A percentile compares a stretch with the other conserved stretches of the same genome.
Evolutionary conservation across 805 yeast species (phyloP).

Genomic region (Maudiozyma barnettii): DNA sequence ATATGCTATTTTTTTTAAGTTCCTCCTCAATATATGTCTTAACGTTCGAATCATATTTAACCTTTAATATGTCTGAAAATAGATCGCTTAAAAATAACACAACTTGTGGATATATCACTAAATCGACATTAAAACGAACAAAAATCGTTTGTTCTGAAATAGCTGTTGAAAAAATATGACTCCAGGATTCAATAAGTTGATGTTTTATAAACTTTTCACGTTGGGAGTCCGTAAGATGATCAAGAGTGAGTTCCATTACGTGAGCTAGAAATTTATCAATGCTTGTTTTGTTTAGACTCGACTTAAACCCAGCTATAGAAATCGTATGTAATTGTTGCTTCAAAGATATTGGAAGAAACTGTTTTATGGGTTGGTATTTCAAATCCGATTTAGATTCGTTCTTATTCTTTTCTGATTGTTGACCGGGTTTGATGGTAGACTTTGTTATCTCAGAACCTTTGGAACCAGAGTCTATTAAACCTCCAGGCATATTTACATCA

Average conservation of each 20-base stretch:
- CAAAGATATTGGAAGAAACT: constrained; percentile 20
- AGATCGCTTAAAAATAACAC: not conserved
- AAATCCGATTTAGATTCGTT: not conserved
- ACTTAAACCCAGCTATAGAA: constrained; percentile 14
- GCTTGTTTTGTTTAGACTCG: constrained; percentile 4
- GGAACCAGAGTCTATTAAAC: too few relatives aligned
- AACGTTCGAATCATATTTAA: constrained; percentile 18
- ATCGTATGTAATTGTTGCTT: constrained; percentile 21
- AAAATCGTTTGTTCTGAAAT: constrained; percentile 14
- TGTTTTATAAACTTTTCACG: not conserved
- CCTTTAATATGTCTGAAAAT: not conserved
- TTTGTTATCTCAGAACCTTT: too few relatives aligned
- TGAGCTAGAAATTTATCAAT: constrained; percentile 9
- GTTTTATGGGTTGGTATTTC: constrained; percentile 14
- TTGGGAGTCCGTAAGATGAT: not conserved
- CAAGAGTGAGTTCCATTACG: not conserved
- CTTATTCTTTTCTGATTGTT: too few relatives aligned
- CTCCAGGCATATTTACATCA: not conserved
- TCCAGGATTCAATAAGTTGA: constrained; percentile 10
- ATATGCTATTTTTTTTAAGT: not conserved
- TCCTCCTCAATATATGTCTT: constrained; percentile 10
- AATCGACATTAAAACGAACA: constrained; percentile 8
- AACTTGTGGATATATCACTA: not conserved
- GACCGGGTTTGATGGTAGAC: too few relatives aligned
- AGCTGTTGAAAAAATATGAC: constrained; percentile 7